Percentiles rank a stretch among this genome's conserved stretches.
These are phyloP conservation scores for Blastomyces emzantsi DNA, from an alignment of 2,329 filamentous ascomycete genomes.

Conservation along the genomic window DNA sequence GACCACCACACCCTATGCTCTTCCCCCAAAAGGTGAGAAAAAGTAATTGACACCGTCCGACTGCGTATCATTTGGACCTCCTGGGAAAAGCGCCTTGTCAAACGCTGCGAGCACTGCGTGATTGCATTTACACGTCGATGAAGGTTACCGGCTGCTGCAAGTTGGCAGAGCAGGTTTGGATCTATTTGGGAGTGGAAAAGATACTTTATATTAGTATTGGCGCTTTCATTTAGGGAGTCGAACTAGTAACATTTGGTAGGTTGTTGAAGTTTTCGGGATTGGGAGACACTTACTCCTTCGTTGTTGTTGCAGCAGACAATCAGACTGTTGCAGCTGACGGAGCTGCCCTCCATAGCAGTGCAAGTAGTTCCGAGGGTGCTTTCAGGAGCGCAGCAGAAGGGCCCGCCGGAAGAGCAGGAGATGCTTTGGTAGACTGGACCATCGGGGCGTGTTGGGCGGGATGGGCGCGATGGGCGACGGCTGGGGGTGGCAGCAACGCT, in stretches of 20 bases:
- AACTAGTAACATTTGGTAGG: not conserved
- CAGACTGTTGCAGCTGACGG: conserved; percentile 15
- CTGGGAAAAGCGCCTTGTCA: not conserved
- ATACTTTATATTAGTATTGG: not conserved
- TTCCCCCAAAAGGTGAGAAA: not conserved
- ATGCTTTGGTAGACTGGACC: conserved; percentile 8
- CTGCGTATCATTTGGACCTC: not conserved
- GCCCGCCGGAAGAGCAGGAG: conserved; percentile 12
- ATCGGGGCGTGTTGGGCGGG: conserved; percentile 4
- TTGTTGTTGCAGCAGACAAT: conserved; percentile 18
- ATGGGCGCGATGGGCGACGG: conserved; percentile 6
- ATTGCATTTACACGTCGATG: conserved; percentile 11
- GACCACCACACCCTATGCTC: no score
- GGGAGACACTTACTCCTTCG: conserved; percentile 9
- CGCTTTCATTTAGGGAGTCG: not conserved
- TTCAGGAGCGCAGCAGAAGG: conserved; percentile 14
- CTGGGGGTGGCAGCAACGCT: conserved; percentile 6
- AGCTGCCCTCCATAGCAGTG: conserved; percentile 12
- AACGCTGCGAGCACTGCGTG: not conserved
- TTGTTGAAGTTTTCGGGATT: not conserved
- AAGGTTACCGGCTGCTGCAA: conserved; percentile 12
- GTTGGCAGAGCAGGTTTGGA: conserved; percentile 15
- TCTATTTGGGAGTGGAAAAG: not conserved
- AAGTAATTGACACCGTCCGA: not conserved
- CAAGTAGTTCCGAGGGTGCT: conserved; percentile 12